A percentile compares a stretch with the other conserved stretches of the same genome.
phyloP scores from a whole-genome alignment of 2,329 filamentous ascomycete genomes.

The Sordariomycetes sp. region DNA sequence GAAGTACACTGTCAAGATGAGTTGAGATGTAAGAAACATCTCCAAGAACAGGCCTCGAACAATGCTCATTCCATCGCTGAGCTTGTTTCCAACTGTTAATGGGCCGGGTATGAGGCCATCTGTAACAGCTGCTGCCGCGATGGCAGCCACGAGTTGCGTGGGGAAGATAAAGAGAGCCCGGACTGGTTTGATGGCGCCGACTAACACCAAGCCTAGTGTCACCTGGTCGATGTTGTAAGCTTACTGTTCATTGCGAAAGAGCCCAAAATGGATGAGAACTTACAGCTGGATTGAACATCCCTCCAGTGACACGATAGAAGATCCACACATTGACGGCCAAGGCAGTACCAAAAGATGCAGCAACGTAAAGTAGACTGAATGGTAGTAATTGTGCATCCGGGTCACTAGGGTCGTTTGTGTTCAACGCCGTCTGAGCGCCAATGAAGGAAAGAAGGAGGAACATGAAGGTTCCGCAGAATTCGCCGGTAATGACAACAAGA shows the following conservation, averaged over 20 bases:
- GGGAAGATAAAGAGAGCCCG: slow-evolving; percentile 41
- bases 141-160: slow-evolving; percentile 45
- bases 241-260: not conserved
- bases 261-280: too few relatives aligned
- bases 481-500: slow-evolving; percentile 31
- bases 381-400: slow-evolving; percentile 18
- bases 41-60: slow-evolving; percentile 54
- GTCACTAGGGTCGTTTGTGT: slow-evolving; percentile 17
- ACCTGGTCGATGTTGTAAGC: too few relatives aligned
- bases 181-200: slow-evolving; percentile 43
- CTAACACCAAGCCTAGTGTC: slow-evolving; percentile 51
- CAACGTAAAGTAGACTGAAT: slow-evolving; percentile 36
- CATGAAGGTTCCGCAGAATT: slow-evolving; percentile 44
- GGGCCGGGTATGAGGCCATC: slow-evolving; percentile 43
- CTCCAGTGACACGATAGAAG: slow-evolving; percentile 44
- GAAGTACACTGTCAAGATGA: slow-evolving; percentile 56
- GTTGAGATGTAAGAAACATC: slow-evolving; percentile 50
- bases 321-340: slow-evolving; percentile 46
- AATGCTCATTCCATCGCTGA: slow-evolving; percentile 37
- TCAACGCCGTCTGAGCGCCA: slow-evolving; percentile 26
- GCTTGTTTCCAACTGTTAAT: slow-evolving; percentile 39
- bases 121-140: slow-evolving; percentile 46
- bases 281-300: slow-evolving; percentile 42
- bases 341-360: slow-evolving; percentile 38
- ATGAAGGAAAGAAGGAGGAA: slow-evolving; percentile 37